Base-by-base conservation (phyloP, 768 basidiomycete species). In the Amanita pseudoporphyria region DNA sequence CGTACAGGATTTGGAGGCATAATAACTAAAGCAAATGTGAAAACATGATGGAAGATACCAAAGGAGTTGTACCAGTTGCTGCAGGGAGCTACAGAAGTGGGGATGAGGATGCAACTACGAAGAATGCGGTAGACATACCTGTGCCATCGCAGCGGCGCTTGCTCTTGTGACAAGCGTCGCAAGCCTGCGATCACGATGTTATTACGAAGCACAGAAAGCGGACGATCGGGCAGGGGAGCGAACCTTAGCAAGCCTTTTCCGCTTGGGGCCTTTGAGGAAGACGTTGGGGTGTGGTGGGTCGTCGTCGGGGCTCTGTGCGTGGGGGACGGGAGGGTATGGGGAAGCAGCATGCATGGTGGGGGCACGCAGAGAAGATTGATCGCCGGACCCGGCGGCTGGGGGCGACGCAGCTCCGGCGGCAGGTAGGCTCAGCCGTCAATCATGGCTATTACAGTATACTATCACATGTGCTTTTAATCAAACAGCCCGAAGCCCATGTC, bases 401-500 rank as follows among this genome's bases (percentile, higher is more conserved):
- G 12, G 21, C 9, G n/a, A 26, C 28, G 10, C 9, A 28, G 21
- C 47, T 30, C 57, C 57, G 57, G 52, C 57, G 54, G 57, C 51
- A 53, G 39, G 47, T 49, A 57, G 26, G 26, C 26, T 28, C 26
- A 28, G 26, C 26, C 26, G 26, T 7, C 26, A 28, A 28, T 28
- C 21, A 46, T 33, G n/a, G 31, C 28, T 43, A 50, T 36, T 49
- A 43, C 41, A 49, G 19, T 3, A 28, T 21, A 19, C 48, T 21
- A 40, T 49, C 37, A 49, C 24, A 42, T 44, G 28, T 35, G 37
- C 55, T 32, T 55, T 76, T 83, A 96, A 76, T 96, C 93, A 77
- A 96, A 96, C 56, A 96, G 79, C 74, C 93, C 93, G 71, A 97
- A 97, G 76, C 93, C 92, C 92, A 96, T 96, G 72, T 96, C 94